Conservation (phyloP, 2,329 filamentous ascomycete species). For the Periconia sp. region DNA sequence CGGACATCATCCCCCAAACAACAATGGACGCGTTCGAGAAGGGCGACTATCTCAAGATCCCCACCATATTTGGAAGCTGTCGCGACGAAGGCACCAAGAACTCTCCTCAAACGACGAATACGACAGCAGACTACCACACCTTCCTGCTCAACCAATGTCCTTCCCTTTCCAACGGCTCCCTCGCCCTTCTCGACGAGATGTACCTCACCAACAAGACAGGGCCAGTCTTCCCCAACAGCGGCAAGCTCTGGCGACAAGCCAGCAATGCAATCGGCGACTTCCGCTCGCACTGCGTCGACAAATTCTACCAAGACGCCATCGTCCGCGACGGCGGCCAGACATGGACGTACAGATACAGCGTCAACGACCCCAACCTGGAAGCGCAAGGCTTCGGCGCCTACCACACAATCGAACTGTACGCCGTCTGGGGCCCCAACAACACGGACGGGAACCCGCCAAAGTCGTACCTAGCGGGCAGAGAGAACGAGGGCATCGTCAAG, state of each 20-base stretch:
- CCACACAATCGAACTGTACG: slow-evolving; percentile 70
- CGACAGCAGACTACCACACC: slow-evolving; percentile 55
- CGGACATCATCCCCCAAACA: slow-evolving; percentile 57
- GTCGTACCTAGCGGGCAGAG: slow-evolving; percentile 58
- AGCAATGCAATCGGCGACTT: slow-evolving; percentile 68
- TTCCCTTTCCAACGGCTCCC: slow-evolving; percentile 57
- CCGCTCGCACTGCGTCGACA: slow-evolving; percentile 70
- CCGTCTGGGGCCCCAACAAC: slow-evolving; percentile 71
- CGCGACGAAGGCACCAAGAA: slow-evolving; percentile 72
- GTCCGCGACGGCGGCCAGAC: slow-evolving; percentile 49
- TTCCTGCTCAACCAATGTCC: slow-evolving; percentile 68
- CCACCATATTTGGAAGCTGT: slow-evolving; percentile 61
- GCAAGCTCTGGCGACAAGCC: slow-evolving; percentile 65
- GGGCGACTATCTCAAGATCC: slow-evolving; percentile 58
- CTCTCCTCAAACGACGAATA: slow-evolving; percentile 57
- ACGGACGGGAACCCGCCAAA: slow-evolving; percentile 55
- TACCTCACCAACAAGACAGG: slow-evolving; percentile 62
- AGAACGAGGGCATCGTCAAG: slow-evolving; percentile 64
- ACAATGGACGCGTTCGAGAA: too few species aligned
- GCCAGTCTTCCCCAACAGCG: slow-evolving; percentile 52
- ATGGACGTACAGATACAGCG: slow-evolving; percentile 75
- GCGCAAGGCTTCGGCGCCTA: slow-evolving; percentile 66
- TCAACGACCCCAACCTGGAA: slow-evolving; percentile 63
- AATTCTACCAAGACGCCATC: too few species aligned
- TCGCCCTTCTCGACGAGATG: slow-evolving; percentile 58